Conservation (phyloP, 441 rosid species). For the Populus hybrid region DNA sequence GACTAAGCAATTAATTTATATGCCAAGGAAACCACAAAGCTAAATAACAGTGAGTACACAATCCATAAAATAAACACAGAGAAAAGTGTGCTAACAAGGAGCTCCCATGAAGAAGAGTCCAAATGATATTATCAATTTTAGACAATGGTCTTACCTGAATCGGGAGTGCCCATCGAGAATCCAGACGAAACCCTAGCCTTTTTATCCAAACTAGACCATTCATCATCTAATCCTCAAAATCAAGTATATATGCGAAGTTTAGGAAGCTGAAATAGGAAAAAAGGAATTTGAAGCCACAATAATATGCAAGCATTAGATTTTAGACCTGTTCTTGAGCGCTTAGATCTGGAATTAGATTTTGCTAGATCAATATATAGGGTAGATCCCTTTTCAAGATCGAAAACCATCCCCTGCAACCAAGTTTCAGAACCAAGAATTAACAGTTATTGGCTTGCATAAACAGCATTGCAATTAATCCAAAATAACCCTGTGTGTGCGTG, state of each 20-base stretch:
- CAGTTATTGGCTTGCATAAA: neutral
- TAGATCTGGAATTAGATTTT: conserved; percentile 80
- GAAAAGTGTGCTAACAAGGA: conserved; percentile 11
- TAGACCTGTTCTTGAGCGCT: conserved; percentile 71
- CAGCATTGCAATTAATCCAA: neutral
- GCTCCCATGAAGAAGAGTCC: conserved; percentile 8
- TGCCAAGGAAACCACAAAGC: conserved; percentile 24
- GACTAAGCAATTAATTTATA: conserved; percentile 37
- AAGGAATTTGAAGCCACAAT: neutral
- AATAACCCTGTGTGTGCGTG: neutral
- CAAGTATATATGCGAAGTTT: conserved; percentile 7
- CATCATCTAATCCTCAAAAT: conserved; percentile 51
- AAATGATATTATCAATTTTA: conserved; percentile 5
- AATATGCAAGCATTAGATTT: conserved; percentile 11
- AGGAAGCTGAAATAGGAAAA: conserved; percentile 11
- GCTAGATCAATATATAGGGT: conserved; percentile 76
- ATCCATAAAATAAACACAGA: conserved; percentile 9
- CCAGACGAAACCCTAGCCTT: conserved; percentile 46
- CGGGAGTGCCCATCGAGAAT: conserved; percentile 31
- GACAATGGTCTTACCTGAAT: conserved; percentile 50
- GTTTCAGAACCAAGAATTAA: conserved; percentile 16
- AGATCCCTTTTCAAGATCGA: conserved; percentile 84
- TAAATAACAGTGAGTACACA: conserved; percentile 16
- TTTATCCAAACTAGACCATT: conserved; percentile 52
- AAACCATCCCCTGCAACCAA: conserved; percentile 70